Percentiles rank a stretch among this genome's conserved stretches.
These are phyloP conservation scores for Sutorius eximius DNA, from an alignment of 1,284 basidiomycete species.

Conservation along the genomic window DNA sequence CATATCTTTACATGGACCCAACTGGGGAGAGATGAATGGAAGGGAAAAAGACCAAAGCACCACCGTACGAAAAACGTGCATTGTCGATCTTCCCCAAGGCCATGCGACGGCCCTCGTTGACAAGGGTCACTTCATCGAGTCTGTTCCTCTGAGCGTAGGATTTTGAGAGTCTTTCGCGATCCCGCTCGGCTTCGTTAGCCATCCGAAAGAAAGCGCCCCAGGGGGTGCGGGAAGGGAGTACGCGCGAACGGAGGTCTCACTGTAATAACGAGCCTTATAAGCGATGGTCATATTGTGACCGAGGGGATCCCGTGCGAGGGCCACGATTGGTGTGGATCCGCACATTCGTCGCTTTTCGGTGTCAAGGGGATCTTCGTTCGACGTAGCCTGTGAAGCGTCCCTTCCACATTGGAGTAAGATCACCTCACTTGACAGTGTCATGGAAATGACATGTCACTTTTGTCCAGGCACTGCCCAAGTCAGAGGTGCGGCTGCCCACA, in stretches of 20 bases:
- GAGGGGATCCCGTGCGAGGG: constrained; percentile 5
- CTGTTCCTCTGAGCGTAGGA: neutral
- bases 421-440: constrained; percentile 4
- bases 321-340: constrained; percentile 16
- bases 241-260: constrained; percentile 2
- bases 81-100: constrained; percentile 19
- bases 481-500: neutral
- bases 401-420: neutral
- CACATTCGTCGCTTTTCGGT: constrained; percentile 25
- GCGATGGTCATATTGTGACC: constrained; percentile 2
- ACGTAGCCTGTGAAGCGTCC: neutral
- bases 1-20: constrained; percentile 28
- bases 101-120: constrained; percentile 25
- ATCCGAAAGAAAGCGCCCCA: constrained; percentile 13
- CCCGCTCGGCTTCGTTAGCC: constrained; percentile 4
- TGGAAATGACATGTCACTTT: neutral
- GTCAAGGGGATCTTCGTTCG: constrained; percentile 3
- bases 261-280: constrained; percentile 19
- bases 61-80: constrained; percentile 25
- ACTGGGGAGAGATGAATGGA: constrained; percentile 5
- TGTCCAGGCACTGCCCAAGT: constrained; percentile 7
- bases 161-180: neutral
- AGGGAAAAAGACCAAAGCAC: neutral
- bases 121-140: constrained; percentile 4
- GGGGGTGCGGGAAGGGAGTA: neutral